These are phyloP conservation scores for Pythium dissimile DNA, from an alignment of 352 stramenopile genomes.

Conservation along the genomic window DNA sequence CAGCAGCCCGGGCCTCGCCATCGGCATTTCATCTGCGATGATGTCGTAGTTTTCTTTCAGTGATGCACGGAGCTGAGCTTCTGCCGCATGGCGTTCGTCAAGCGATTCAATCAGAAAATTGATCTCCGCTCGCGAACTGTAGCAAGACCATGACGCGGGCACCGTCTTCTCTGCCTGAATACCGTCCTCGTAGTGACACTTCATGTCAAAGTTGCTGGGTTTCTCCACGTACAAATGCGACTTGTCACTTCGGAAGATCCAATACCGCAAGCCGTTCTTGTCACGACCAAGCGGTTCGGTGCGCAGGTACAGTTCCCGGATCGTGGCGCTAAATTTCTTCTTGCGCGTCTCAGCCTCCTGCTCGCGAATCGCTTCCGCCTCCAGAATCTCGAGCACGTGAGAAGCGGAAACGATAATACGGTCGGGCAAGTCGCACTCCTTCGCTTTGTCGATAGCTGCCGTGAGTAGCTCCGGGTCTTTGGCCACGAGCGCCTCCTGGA, in stretches of 20 bases:
- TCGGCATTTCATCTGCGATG: constrained; percentile 59
- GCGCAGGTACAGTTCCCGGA: constrained; percentile 69
- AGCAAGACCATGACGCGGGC: constrained; percentile 52
- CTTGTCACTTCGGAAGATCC: constrained; percentile 67
- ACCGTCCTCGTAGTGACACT: constrained; percentile 43
- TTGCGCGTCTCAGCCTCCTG: constrained; percentile 62
- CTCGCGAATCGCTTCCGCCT: constrained; percentile 62
- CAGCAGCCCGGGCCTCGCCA: constrained; percentile 66
- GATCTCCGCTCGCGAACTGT: constrained; percentile 59
- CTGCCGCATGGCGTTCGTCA: constrained; percentile 41
- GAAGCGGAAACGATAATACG: constrained; percentile 66
- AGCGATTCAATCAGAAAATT: constrained; percentile 55
- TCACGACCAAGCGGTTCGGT: constrained; percentile 74
- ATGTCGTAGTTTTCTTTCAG: constrained; percentile 64
- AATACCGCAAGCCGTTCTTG: constrained; percentile 54
- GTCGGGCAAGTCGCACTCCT: constrained; percentile 58
- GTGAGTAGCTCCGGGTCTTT: constrained; percentile 58
- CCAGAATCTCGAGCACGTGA: constrained; percentile 74
- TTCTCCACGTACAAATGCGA: constrained; percentile 70
- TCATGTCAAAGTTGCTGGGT: constrained; percentile 40
- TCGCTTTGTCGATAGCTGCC: constrained; percentile 64
- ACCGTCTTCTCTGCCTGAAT: background rate
- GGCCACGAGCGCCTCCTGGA: constrained; percentile 56
- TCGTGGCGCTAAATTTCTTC: constrained; percentile 51
- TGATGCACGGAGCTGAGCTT: constrained; percentile 42